A percentile compares a stretch with the other conserved stretches of the same genome.
phyloP scores from a whole-genome alignment of 108 stramenopile genomes.

The Asterionellopsis glacialis region DNA sequence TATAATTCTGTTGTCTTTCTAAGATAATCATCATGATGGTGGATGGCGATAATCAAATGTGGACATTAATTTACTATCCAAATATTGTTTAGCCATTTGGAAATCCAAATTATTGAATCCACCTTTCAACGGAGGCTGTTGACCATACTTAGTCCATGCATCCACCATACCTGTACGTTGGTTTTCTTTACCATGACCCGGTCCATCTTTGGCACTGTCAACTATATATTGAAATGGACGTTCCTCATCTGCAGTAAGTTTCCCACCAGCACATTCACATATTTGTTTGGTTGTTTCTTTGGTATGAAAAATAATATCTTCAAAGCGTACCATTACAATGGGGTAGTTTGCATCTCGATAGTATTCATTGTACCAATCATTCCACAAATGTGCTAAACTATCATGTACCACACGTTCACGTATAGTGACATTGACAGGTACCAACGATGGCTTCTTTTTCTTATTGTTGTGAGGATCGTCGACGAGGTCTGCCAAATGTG shows the following conservation, averaged over 20 bases:
- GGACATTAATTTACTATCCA: constrained; percentile 45
- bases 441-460: not conserved
- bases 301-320: constrained; percentile 76
- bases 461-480: not conserved
- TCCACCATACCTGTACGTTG: constrained; percentile 50
- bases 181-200: constrained; percentile 56
- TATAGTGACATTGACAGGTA: constrained; percentile 51
- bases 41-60: constrained; percentile 62
- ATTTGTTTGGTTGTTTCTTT: constrained; percentile 43
- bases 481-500: constrained; percentile 3
- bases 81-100: constrained; percentile 27
- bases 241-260: constrained; percentile 33
- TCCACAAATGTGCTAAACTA: constrained; percentile 63
- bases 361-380: constrained; percentile 66
- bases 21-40: constrained; percentile 5
- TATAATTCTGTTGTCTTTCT: too few species aligned
- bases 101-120: constrained; percentile 55
- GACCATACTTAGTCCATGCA: constrained; percentile 73
- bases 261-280: constrained; percentile 74
- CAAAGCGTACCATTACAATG: constrained; percentile 76
- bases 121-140: constrained; percentile 33
- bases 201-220: constrained; percentile 71
- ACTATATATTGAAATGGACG: constrained; percentile 51
- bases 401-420: constrained; percentile 34
- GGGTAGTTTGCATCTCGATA: constrained; percentile 56